Conservation (phyloP, 495 filamentous ascomycete genomes). For the Aspergillus hancockii region DNA sequence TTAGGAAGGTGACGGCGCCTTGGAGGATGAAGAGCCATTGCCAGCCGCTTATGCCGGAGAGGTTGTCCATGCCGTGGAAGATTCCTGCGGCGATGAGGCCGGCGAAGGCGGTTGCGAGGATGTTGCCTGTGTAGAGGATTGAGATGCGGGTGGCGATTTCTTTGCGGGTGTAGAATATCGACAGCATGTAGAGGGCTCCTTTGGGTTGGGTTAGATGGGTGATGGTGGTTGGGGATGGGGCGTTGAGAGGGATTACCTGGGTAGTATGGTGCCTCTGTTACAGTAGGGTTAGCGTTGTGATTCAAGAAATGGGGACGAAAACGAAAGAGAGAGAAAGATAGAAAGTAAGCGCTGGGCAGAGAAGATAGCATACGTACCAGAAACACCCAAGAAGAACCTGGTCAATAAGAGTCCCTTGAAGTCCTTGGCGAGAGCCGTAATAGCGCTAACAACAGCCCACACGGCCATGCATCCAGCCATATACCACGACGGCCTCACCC, state of each 20-base stretch:
- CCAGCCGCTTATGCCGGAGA: conserved; percentile 67
- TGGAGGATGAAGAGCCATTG: conserved; percentile 70
- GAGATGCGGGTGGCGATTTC: conserved; percentile 46
- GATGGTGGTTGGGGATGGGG: too few species aligned
- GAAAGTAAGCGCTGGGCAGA: conserved; percentile 38
- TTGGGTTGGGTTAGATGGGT: not conserved
- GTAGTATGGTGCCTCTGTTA: conserved; percentile 50
- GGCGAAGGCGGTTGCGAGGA: conserved; percentile 45
- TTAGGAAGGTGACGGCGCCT: conserved; percentile 63
- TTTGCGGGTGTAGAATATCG: conserved; percentile 47
- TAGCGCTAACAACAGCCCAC: conserved; percentile 48
- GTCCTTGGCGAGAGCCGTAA: conserved; percentile 41
- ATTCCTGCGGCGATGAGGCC: conserved; percentile 48
- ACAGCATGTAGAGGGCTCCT: conserved; percentile 42
- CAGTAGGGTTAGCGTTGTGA: too few species aligned
- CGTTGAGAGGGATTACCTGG: conserved; percentile 22
- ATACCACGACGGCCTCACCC: conserved; percentile 25
- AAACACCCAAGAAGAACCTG: conserved; percentile 40
- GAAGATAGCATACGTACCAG: too few species aligned
- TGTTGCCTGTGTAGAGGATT: conserved; percentile 45
- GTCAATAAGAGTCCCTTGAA: conserved; percentile 40
- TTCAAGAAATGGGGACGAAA: too few species aligned
- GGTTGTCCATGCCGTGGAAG: conserved; percentile 23
- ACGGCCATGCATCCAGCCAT: conserved; percentile 41
- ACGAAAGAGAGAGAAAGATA: not conserved